Base-by-base conservation (phyloP, 495 filamentous ascomycete genomes). In the Xylaria longipes region DNA sequence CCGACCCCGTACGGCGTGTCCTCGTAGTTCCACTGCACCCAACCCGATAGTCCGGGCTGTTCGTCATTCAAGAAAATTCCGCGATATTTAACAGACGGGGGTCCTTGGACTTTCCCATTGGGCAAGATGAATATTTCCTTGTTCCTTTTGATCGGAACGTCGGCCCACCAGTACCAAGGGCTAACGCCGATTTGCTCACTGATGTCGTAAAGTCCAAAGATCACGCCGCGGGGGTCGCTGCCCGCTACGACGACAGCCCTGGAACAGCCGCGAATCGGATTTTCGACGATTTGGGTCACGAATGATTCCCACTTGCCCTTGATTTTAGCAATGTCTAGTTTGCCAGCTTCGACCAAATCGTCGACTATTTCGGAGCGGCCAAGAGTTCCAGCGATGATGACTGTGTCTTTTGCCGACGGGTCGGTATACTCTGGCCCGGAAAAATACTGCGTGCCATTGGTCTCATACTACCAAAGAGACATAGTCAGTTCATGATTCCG, bases 1-100 rank as follows among this genome's bases (percentile, higher is more conserved):
- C 87, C 88, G 7, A 86, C 80, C 3, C 89, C 90, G 58, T 87
- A 91, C 15, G 79, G 78, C 2, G 81, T 83, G 41, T 83, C 79
- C 7, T 76, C 68, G 70, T 79, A 84, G 71, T 79, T 81, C 75
- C 76, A 80, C 72, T 87, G 82, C 35, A 93, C 86, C 90, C 90
- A 94, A 69, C 89, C 89, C 0, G 91, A 91, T 66, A 94, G 76
- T 0, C 88, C 89, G 1, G 92, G 92, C 65, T 90, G 89, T 73
- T 94, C 91, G 69, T 94, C 92, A 77, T 94, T 94, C 75, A 94
- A 82, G 82, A 94, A 94, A 76, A 94, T 88, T 12, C 91, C 92
- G 7, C 92, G 86, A 79, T 92, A 94, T 76, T 91, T 92, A 67
- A 94, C 87, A 2, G 84, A 87, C 27, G 92, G 91, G 20, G 87